phyloP scores from a whole-genome alignment of 495 filamentous ascomycete genomes.

The Penicilliopsis zonata region DNA sequence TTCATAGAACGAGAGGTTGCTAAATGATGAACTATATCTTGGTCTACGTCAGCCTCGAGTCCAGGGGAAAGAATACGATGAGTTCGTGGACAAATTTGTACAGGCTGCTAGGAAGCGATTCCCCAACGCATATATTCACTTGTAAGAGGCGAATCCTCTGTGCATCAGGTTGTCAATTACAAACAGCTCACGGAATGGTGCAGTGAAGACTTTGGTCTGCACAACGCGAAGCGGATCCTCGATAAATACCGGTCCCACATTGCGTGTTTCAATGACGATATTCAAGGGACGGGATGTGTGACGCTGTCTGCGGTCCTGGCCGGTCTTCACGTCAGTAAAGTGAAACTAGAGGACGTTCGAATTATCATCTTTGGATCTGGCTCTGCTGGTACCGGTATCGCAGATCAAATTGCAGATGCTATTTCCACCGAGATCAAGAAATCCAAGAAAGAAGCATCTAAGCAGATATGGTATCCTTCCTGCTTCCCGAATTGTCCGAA shows the following conservation, averaged over 20 bases:
- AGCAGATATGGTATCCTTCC: conserved; percentile 64
- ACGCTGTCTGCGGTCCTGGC: conserved; percentile 73
- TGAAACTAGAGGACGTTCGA: conserved; percentile 53
- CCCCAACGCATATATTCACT: conserved; percentile 76
- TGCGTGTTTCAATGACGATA: conserved; percentile 85
- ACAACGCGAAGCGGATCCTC: conserved; percentile 53
- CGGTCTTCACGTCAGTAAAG: conserved; percentile 53
- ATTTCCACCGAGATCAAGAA: conserved; percentile 57
- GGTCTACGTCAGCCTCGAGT: conserved; percentile 56
- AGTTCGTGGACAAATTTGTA: conserved; percentile 67
- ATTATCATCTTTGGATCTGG: conserved; percentile 72
- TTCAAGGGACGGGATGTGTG: conserved; percentile 83
- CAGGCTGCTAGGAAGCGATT: conserved; percentile 52
- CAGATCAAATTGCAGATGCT: conserved; percentile 71
- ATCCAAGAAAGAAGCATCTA: conserved; percentile 59
- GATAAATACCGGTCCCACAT: conserved; percentile 61
- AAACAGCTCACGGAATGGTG: neutral
- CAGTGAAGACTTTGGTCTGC: conserved; percentile 47
- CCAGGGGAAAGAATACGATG: conserved; percentile 64
- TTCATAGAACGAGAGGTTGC: conserved; percentile 55
- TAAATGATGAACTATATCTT: conserved; percentile 73
- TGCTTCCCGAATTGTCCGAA: neutral
- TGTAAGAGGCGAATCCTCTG: conserved; percentile 25
- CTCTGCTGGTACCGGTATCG: conserved; percentile 77
- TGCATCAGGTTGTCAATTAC: neutral